These are phyloP conservation scores for Meredithiella fracta DNA, from an alignment of 2,329 filamentous ascomycete genomes.

Conservation along the genomic window DNA sequence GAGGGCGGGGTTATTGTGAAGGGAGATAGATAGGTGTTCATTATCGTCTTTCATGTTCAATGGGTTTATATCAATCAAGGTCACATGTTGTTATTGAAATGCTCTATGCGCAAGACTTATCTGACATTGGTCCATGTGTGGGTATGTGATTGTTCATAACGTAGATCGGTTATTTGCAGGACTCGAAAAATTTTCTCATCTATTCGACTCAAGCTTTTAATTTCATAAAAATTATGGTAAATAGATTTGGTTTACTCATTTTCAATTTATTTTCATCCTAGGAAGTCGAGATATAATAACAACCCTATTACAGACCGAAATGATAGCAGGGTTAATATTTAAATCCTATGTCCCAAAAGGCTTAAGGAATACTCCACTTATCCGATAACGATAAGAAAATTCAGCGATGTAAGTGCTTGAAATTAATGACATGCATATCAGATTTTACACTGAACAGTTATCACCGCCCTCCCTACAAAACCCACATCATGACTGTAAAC, in stretches of 20 bases:
- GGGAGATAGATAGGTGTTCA: too few species aligned
- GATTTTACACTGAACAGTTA: background rate
- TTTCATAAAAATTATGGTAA: background rate
- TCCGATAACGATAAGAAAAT: slow-evolving; percentile 1
- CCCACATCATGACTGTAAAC: too few species aligned
- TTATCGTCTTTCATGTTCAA: background rate
- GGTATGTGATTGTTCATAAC: too few species aligned
- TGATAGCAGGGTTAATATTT: background rate
- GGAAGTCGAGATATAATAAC: background rate
- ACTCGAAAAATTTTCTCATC: background rate
- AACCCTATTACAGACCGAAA: background rate
- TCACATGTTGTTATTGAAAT: too few species aligned
- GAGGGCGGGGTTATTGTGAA: slow-evolving; percentile 36
- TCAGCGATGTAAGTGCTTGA: background rate
- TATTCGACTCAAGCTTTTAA: background rate
- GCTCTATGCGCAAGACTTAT: too few species aligned
- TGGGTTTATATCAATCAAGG: background rate
- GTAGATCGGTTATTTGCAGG: too few species aligned
- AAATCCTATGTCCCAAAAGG: background rate
- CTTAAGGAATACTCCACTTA: background rate
- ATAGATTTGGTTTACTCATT: background rate
- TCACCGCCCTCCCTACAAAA: background rate
- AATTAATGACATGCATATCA: background rate
- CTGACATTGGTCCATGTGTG: too few species aligned
- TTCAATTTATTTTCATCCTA: background rate